These are phyloP conservation scores for Lasiosphaeria miniovina DNA, from an alignment of 495 filamentous ascomycete species.

Conservation along the genomic window DNA sequence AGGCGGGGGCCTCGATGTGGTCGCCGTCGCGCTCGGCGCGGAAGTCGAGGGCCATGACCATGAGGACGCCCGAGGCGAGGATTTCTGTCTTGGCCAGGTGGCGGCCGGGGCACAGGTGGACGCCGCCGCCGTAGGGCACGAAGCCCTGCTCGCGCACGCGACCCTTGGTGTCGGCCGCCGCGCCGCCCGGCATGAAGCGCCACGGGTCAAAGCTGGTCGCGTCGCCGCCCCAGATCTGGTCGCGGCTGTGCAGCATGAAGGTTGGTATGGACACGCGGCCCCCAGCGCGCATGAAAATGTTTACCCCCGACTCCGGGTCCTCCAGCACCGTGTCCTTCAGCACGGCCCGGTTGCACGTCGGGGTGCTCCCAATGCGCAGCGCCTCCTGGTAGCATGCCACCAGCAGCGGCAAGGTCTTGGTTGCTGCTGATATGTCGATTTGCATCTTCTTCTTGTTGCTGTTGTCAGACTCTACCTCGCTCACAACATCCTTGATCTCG, in stretches of 20 bases:
- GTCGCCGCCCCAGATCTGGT: slow-evolving; percentile 9
- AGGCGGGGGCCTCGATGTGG: not conserved
- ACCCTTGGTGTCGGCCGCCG: slow-evolving; percentile 3
- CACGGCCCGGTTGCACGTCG: slow-evolving; percentile 4
- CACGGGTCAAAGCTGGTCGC: not conserved
- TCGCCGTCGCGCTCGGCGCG: not conserved
- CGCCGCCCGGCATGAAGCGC: slow-evolving; percentile 2
- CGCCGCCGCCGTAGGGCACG: slow-evolving; percentile 5
- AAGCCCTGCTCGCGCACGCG: slow-evolving; percentile 2
- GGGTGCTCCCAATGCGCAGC: not conserved
- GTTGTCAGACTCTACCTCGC: not conserved
- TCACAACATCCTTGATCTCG: not conserved
- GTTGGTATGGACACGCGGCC: slow-evolving; percentile 2
- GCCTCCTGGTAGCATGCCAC: slow-evolving; percentile 5
- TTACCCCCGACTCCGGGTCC: not conserved
- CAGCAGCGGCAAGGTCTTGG: not conserved
- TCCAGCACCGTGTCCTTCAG: not conserved
- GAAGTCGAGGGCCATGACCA: slow-evolving; percentile 2
- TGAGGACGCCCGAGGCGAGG: not conserved
- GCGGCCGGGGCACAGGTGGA: slow-evolving; percentile 2
- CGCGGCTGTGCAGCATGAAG: slow-evolving; percentile 8
- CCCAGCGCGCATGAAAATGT: not conserved
- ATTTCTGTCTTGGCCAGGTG: slow-evolving; percentile 4
- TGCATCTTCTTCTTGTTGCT: not conserved
- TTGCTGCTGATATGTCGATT: not conserved